Percentiles rank a stretch among this genome's conserved stretches.
phyloP scores from a whole-genome alignment of 129 eudicot species.

The Cynara cardunculus region DNA sequence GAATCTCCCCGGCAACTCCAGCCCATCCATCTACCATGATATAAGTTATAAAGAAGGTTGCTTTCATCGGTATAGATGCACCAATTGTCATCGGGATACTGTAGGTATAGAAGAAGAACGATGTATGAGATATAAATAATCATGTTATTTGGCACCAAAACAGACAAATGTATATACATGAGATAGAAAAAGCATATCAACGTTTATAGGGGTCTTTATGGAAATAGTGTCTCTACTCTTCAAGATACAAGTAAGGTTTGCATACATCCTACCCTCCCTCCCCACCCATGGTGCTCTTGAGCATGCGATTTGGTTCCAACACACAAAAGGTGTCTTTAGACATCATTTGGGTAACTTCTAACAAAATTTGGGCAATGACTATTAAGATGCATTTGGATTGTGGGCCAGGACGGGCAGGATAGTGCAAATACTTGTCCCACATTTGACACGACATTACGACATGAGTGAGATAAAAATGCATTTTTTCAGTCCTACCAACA shows the following conservation, averaged over 20 bases:
- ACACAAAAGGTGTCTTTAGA: neutral
- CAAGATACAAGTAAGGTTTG: too few relatives aligned
- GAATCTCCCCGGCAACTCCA: conserved; percentile 79
- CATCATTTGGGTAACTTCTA: neutral
- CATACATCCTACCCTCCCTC: too few relatives aligned
- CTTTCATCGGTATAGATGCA: conserved; percentile 80
- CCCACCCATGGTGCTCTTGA: too few relatives aligned
- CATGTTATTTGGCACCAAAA: neutral
- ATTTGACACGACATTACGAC: too few relatives aligned
- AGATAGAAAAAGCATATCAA: too few relatives aligned
- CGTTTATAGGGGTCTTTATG: too few relatives aligned
- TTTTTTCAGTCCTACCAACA: too few relatives aligned
- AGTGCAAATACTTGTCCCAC: too few relatives aligned
- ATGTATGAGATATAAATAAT: neutral
- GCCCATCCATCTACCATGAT: conserved; percentile 98
- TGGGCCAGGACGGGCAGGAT: too few relatives aligned
- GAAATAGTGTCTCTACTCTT: too few relatives aligned
- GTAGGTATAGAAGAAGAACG: conserved; percentile 3
- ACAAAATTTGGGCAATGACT: neutral
- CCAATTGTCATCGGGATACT: conserved; percentile 73
- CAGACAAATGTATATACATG: neutral
- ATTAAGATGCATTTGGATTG: neutral
- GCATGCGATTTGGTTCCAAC: neutral
- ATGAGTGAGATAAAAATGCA: too few relatives aligned
- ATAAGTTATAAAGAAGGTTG: conserved; percentile 66